Conservation (phyloP, 495 filamentous ascomycete genomes). For the Podospora appendiculata region DNA sequence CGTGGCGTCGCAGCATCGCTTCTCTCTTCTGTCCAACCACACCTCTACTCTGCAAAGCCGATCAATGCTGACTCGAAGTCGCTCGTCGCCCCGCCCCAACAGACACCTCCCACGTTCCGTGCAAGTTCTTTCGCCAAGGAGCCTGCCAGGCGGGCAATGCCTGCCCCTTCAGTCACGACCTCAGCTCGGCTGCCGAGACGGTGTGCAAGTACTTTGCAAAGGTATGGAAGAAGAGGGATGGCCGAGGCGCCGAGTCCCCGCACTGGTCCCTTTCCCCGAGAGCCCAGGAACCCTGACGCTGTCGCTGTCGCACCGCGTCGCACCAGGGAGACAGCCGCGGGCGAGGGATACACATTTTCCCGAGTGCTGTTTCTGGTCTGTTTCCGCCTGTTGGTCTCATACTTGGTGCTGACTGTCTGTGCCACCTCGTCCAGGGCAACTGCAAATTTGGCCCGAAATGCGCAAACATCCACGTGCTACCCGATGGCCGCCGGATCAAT, state of each 20-base stretch:
- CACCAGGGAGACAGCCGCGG: slow-evolving; percentile 1
- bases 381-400: too few species aligned
- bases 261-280: neutral
- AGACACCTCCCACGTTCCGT: slow-evolving; percentile 97
- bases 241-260: too few species aligned
- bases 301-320: slow-evolving; percentile 2
- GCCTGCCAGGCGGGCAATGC: slow-evolving; percentile 92
- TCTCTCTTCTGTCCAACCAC: too few species aligned
- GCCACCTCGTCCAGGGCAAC: slow-evolving; percentile 60
- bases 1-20: too few species aligned
- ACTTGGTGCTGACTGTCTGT: slow-evolving; percentile 25
- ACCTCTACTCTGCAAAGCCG: too few species aligned
- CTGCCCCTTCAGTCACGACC: slow-evolving; percentile 92
- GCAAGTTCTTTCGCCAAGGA: slow-evolving; percentile 97
- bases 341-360: neutral
- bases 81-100: slow-evolving; percentile 6
- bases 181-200: slow-evolving; percentile 68
- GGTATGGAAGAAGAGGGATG: slow-evolving; percentile 43
- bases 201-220: slow-evolving; percentile 98
- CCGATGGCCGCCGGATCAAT: slow-evolving; percentile 88
- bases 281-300: neutral
- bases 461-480: slow-evolving; percentile 89
- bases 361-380: neutral
- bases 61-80: neutral
- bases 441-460: slow-evolving; percentile 99